phyloP scores from a whole-genome alignment of 345 rosid genomes.

The Aurinia saxatilis region DNA sequence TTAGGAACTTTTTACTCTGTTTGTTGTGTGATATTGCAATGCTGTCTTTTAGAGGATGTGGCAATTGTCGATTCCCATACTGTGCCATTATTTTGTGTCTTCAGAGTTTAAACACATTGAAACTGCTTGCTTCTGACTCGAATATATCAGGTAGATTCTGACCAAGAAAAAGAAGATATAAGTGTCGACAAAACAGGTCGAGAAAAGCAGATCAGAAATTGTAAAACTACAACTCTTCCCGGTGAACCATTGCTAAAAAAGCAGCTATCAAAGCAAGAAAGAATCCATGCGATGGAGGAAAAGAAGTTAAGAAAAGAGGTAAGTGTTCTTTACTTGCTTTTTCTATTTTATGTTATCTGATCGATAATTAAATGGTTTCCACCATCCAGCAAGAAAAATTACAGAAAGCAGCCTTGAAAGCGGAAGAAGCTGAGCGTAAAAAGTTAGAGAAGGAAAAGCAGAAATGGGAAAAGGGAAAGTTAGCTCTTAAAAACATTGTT shows the following conservation, averaged over 20 bases:
- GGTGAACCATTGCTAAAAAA: constrained; percentile 38
- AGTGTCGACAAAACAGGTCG: constrained; percentile 32
- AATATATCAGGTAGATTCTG: constrained; percentile 40
- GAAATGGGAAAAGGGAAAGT: constrained; percentile 89
- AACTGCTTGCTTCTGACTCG: not conserved
- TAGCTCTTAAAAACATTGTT: constrained; percentile 73
- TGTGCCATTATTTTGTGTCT: not conserved
- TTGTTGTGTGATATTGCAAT: not conserved
- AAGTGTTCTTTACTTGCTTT: constrained; percentile 10
- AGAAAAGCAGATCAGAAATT: constrained; percentile 23
- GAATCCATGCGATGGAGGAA: constrained; percentile 51
- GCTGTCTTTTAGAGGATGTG: not conserved
- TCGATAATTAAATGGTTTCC: constrained; percentile 15
- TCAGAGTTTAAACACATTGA: not conserved
- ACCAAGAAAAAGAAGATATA: constrained; percentile 46
- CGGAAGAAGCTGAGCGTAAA: constrained; percentile 76
- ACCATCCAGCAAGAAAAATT: constrained; percentile 68
- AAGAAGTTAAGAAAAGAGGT: constrained; percentile 74
- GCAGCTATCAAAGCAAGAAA: constrained; percentile 50
- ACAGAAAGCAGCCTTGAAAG: constrained; percentile 68
- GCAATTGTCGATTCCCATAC: not conserved
- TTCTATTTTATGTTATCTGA: not conserved
- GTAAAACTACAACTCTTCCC: constrained; percentile 23
- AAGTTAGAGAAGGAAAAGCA: constrained; percentile 64
- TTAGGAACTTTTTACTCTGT: not conserved